Conservation (phyloP, 202 grass and related monocot genomes). For the Setaria viridis region DNA sequence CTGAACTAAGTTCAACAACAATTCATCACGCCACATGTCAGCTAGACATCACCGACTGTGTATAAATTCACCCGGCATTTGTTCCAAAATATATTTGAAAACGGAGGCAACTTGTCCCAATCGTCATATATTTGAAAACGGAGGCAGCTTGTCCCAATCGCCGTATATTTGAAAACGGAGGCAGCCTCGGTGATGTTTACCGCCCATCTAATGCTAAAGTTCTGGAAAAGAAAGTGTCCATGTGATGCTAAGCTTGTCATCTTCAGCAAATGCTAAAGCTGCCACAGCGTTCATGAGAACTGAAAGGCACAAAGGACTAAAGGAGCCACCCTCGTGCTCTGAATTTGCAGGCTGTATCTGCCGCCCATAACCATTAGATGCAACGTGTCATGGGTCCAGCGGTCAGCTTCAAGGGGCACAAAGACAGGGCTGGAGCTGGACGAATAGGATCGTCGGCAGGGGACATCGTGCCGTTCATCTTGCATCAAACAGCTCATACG, state of each 20-base stretch:
- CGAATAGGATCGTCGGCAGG: not conserved
- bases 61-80: not conserved
- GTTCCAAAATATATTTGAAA: too few species aligned
- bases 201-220: not conserved
- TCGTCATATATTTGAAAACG: too few species aligned
- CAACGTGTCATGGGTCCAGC: not conserved
- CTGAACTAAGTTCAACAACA: not conserved
- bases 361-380: not conserved
- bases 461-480: not conserved
- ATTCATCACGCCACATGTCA: not conserved
- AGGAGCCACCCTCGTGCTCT: not conserved
- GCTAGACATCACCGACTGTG: not conserved
- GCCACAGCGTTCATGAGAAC: not conserved
- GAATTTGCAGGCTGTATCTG: constrained; percentile 10
- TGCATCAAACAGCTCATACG: not conserved
- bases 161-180: too few species aligned
- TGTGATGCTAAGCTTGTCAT: not conserved
- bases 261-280: not conserved
- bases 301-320: not conserved
- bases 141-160: too few species aligned
- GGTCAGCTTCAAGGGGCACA: not conserved
- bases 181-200: not conserved
- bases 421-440: not conserved
- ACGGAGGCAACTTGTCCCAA: too few species aligned
- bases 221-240: not conserved